A percentile compares a stretch with the other conserved stretches of the same genome.
Conservation (phyloP, 2,329 filamentous ascomycete genomes). For the Cytospora piceae region DNA sequence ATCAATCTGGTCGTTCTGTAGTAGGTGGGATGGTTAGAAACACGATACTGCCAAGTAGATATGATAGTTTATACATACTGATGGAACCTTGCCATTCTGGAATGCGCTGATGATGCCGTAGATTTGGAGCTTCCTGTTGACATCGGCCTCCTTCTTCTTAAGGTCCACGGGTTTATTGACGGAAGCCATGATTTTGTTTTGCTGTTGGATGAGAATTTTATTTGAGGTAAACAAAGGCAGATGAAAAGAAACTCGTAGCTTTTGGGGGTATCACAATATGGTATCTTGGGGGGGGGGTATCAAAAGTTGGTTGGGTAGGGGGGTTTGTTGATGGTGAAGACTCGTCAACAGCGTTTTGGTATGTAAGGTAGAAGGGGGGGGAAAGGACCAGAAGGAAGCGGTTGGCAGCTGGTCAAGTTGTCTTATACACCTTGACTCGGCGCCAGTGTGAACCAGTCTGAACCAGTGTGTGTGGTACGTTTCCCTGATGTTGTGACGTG, state of each 20-base stretch:
- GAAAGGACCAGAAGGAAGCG: neutral
- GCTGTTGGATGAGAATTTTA: constrained; percentile 5
- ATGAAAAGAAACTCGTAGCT: neutral
- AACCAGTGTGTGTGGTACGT: constrained; percentile 8
- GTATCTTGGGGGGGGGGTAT: constrained; percentile 19
- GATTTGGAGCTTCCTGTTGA: constrained; percentile 92
- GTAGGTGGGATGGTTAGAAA: constrained; percentile 25
- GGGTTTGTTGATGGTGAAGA: constrained; percentile 6
- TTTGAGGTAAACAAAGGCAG: neutral
- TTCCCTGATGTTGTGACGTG: constrained; percentile 26
- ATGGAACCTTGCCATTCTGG: constrained; percentile 85
- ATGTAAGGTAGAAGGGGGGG: constrained; percentile 1
- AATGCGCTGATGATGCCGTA: constrained; percentile 91
- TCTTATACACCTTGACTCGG: constrained; percentile 24
- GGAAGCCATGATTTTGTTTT: constrained; percentile 33
- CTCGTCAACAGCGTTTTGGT: constrained; percentile 14
- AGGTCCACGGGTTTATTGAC: constrained; percentile 77
- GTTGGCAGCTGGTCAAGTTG: constrained; percentile 21
- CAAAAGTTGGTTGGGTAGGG: constrained; percentile 8
- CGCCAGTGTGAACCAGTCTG: constrained; percentile 6
- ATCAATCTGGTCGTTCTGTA: constrained; percentile 91
- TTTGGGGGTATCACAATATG: constrained; percentile 21
- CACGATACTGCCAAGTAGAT: neutral
- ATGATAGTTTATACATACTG: constrained; percentile 58
- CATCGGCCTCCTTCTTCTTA: constrained; percentile 79